These are phyloP conservation scores for Xylariaceae sp. DNA, from an alignment of 2,329 filamentous ascomycete genomes.

Conservation along the genomic window DNA sequence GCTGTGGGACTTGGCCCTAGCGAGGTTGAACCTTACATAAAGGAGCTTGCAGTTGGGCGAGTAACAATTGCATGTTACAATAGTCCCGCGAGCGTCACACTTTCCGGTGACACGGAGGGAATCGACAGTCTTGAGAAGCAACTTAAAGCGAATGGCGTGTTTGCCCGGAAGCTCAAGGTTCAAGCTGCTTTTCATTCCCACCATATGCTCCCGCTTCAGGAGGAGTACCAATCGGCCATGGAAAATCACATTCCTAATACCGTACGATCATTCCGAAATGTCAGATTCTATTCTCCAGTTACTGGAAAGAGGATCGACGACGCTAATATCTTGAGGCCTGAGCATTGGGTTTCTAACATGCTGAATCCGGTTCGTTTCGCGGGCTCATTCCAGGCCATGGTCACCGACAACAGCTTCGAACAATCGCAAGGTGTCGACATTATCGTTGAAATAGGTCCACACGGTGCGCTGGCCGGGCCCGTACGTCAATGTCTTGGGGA, in stretches of 20 bases:
- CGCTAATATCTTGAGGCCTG: neutral
- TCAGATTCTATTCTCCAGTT: conserved; percentile 10
- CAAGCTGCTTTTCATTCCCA: conserved; percentile 16
- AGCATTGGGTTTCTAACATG: conserved; percentile 22
- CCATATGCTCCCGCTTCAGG: conserved; percentile 10
- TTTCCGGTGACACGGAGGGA: conserved; percentile 13
- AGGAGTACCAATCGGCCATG: conserved; percentile 5
- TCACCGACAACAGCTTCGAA: neutral
- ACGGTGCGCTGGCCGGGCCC: conserved; percentile 34
- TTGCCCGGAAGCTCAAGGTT: conserved; percentile 16
- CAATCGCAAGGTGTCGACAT: conserved; percentile 1
- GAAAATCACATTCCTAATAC: neutral
- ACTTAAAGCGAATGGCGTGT: conserved; percentile 8
- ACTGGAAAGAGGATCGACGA: conserved; percentile 4
- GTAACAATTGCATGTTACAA: conserved; percentile 16
- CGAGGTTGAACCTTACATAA: conserved; percentile 10
- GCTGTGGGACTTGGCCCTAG: conserved; percentile 12
- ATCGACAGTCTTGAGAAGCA: conserved; percentile 7
- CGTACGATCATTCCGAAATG: neutral
- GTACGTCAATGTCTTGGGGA: conserved; percentile 21
- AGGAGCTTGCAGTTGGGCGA: neutral
- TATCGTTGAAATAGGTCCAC: conserved; percentile 27
- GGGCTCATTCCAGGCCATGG: conserved; percentile 21
- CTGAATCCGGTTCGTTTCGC: conserved; percentile 25
- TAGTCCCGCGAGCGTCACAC: conserved; percentile 17